Conservation (phyloP, 1,139 yeast species). For the Saccharomyces hybrid region DNA sequence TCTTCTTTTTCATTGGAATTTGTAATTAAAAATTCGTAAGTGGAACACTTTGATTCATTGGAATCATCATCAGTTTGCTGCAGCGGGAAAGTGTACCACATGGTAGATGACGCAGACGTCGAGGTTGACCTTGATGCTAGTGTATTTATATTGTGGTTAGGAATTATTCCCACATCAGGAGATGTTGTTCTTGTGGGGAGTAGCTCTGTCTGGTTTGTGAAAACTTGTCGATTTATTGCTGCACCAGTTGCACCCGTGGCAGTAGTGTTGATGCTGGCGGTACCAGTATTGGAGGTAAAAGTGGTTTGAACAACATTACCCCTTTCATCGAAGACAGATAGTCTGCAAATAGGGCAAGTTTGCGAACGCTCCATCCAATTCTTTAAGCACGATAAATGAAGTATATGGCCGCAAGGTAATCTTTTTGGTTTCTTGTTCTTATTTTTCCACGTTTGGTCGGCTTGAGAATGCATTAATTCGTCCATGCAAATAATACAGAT, state of each 20-base stretch:
- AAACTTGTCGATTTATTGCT: background rate
- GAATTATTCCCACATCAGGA: background rate
- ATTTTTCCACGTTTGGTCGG: slow-evolving; percentile 3
- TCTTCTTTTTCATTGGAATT: background rate
- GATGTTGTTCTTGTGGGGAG: background rate
- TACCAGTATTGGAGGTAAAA: background rate
- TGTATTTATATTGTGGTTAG: background rate
- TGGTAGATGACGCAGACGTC: background rate
- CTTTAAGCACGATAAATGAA: slow-evolving; percentile 84
- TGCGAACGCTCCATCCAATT: slow-evolving; percentile 92
- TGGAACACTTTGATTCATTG: background rate
- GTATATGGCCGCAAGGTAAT: slow-evolving; percentile 75
- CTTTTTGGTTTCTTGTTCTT: slow-evolving; percentile 50
- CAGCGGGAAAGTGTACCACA: background rate
- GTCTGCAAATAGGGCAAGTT: slow-evolving; percentile 84
- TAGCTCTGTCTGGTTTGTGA: background rate
- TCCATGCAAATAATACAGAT: slow-evolving; percentile 36
- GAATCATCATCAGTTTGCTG: background rate
- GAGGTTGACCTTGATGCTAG: background rate
- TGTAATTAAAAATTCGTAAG: background rate
- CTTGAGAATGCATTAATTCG: slow-evolving; percentile 14
- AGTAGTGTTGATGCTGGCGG: background rate
- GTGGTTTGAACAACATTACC: slow-evolving; percentile 17
- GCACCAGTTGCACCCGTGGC: background rate
- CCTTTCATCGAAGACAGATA: slow-evolving; percentile 47